Base-by-base conservation (phyloP, 805 yeast genomes). In the Debaryomyces prosopidis region DNA sequence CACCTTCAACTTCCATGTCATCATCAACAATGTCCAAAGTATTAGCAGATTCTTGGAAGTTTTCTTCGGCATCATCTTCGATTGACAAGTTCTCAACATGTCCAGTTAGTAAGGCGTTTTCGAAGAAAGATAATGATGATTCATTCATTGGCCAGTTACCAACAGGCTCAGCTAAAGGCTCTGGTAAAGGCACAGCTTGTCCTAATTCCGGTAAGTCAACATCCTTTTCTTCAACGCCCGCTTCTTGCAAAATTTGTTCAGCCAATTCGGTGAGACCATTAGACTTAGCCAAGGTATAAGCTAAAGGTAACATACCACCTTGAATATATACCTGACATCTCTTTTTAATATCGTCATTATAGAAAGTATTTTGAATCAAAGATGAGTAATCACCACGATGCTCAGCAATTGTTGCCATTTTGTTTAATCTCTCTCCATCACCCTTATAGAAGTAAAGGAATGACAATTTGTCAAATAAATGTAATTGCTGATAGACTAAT, bases 391-490 rank as follows among this genome's bases (percentile, higher is more conserved):
- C 96, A 45, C 87, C 87, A 60, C 97, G 86, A 53, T 83, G 85
- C 62, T 87, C 96, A 39, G 98, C 94, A 70, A 92, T 90, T 48
- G 80, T 74, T 51, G 89, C 84, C 96, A 94, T 91, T 68, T 87
- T 89, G 40, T 79, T 68, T 60, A 94, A 73, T 60, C 92, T 85
- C 36, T 77, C 78, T 20, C 64, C 58, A 59, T 92, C 91, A 68
- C 98, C 99, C 47, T 91, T 85, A 49, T 82, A 73, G 55, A 92
- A 73, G 63, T 94, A 94, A 48, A 90, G 74, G 75, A 94, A 91
- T 3, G 97, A 88, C 50, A 95, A 76, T 69, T 88, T 88, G 62
- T 92, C 98, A 51, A 94, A 86, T 46, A 82, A 78, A 54, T 86
- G 88, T 63, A 87, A 84, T 58, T 88, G 89, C 69, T 94, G 99